A percentile compares a stretch with the other conserved stretches of the same genome.
phyloP scores from a whole-genome alignment of 495 filamentous ascomycete genomes.

The Penicillium bovifimosum region DNA sequence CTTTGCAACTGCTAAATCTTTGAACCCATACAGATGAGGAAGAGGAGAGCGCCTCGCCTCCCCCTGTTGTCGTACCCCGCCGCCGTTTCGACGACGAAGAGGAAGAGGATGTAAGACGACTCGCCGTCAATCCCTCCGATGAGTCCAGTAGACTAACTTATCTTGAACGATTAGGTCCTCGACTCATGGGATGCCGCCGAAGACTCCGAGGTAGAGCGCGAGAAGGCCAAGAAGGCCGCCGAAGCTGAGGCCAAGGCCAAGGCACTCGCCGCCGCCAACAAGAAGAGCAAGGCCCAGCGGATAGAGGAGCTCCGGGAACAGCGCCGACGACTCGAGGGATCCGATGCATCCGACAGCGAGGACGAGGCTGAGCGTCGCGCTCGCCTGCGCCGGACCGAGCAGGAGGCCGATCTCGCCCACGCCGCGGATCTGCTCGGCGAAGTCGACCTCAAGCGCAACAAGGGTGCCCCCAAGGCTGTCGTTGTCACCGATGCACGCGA shows the following conservation, averaged over 20 bases:
- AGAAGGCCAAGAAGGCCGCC: slow-evolving; percentile 82
- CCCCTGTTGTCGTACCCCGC: slow-evolving; percentile 52
- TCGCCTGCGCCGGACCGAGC: slow-evolving; percentile 68
- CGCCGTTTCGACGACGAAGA: slow-evolving; percentile 89
- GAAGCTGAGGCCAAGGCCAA: slow-evolving; percentile 86
- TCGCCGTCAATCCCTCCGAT: not conserved
- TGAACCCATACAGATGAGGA: slow-evolving; percentile 55
- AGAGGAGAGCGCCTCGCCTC: slow-evolving; percentile 58
- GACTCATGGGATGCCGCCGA: slow-evolving; percentile 98
- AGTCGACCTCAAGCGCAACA: slow-evolving; percentile 64
- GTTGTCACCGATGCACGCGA: slow-evolving; percentile 61
- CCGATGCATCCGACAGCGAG: slow-evolving; percentile 61
- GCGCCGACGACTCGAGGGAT: slow-evolving; percentile 43
- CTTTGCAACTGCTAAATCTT: slow-evolving; percentile 9
- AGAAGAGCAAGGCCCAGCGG: slow-evolving; percentile 85
- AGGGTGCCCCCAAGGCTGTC: slow-evolving; percentile 56
- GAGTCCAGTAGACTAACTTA: slow-evolving; percentile 6
- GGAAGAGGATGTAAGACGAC: slow-evolving; percentile 70
- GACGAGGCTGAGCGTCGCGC: slow-evolving; percentile 66
- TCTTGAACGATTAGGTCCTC: slow-evolving; percentile 57
- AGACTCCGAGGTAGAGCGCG: slow-evolving; percentile 93
- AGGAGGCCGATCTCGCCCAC: slow-evolving; percentile 84
- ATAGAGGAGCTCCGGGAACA: slow-evolving; percentile 66
- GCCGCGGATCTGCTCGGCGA: slow-evolving; percentile 86
- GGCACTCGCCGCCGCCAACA: slow-evolving; percentile 83